Base-by-base conservation (phyloP, 2,329 filamentous ascomycete genomes). In the Aspergillus candidus region DNA sequence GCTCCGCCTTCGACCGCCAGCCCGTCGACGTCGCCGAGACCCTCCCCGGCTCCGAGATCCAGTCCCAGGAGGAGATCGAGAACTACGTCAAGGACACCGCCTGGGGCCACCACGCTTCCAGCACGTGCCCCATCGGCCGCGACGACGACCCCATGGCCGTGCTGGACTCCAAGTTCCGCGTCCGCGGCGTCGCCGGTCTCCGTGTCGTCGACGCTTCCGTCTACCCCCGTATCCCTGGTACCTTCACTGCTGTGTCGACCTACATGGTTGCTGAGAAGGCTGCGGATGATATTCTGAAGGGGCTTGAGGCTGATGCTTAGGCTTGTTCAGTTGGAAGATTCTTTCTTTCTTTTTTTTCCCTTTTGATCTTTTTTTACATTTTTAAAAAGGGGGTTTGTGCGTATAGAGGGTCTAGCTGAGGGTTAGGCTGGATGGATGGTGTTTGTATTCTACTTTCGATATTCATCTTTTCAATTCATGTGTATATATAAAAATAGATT, bases 251-350 rank as follows among this genome's bases (percentile, higher is more conserved):
- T 4, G 57, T 75, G 1, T 70, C 77, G 0, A 72, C 72, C 0
- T 79, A 78, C 51, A 77, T 82, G 60, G 66, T 78, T 4, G 72
- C 70, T 1, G 79, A 83, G 67, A 83, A 83, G 68, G 80, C 80
- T 1, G 75, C 77, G 2, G 78, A 81, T 59, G 73, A 72, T 5
- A 81, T 83, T 40, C 41, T 71, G 4, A 44, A n/a, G 6, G 43
- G 40, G 22, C 8, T 41, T 6, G 22, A 27, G 22, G 22, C 22
- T 27, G 22, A 27, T 27, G 22, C 22, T 27, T 27, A 27, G 6
- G 3, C 3, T 7, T 22, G 2, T 5, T 4, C 6, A 6, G 3
- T 22, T 5, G 6, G 18, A 22, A 7, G 4, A 6, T 22, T 22
- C 18, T 5, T 22, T 22, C n/a, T 22, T 22, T 2, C 3, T 22